These are phyloP conservation scores for Pleurotus salmoneostramineus DNA, from an alignment of 768 basidiomycete species.

Conservation along the genomic window DNA sequence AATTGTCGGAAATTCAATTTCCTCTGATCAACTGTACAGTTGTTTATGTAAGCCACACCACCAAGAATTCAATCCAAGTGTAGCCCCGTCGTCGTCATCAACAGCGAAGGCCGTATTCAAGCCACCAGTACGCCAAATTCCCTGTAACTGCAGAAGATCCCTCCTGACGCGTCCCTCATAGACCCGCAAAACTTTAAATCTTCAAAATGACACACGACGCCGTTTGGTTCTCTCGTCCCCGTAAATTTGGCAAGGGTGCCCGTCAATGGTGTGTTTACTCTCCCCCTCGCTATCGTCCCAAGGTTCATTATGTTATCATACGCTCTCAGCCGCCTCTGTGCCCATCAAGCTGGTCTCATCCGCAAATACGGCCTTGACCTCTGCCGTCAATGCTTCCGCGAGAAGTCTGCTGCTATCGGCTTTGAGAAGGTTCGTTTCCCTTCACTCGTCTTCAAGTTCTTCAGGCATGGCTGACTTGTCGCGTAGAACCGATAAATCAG, in stretches of 20 bases:
- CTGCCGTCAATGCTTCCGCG: slow-evolving; percentile 98
- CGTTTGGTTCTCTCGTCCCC: slow-evolving; percentile 95
- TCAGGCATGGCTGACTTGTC: background rate
- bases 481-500: slow-evolving; percentile 9
- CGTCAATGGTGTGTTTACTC: slow-evolving; percentile 79
- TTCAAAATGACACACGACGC: slow-evolving; percentile 94
- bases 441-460: background rate
- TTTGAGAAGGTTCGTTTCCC: slow-evolving; percentile 77
- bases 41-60: slow-evolving; percentile 2
- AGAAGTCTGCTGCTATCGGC: slow-evolving; percentile 90
- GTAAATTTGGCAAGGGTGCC: slow-evolving; percentile 93
- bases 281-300: background rate
- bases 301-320: no score
- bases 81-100: slow-evolving; percentile 2
- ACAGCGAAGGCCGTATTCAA: slow-evolving; percentile 5
- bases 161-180: no score
- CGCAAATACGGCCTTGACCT: slow-evolving; percentile 97
- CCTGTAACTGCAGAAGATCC: background rate
- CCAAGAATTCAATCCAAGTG: background rate
- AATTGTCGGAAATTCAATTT: background rate
- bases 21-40: slow-evolving; percentile 5
- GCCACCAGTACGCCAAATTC: background rate
- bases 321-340: slow-evolving; percentile 78
- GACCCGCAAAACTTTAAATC: slow-evolving; percentile 14
- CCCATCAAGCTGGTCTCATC: slow-evolving; percentile 96